Evolutionary conservation across 345 rosid species (phyloP).

Genomic region (Eucalyptus sp.): DNA sequence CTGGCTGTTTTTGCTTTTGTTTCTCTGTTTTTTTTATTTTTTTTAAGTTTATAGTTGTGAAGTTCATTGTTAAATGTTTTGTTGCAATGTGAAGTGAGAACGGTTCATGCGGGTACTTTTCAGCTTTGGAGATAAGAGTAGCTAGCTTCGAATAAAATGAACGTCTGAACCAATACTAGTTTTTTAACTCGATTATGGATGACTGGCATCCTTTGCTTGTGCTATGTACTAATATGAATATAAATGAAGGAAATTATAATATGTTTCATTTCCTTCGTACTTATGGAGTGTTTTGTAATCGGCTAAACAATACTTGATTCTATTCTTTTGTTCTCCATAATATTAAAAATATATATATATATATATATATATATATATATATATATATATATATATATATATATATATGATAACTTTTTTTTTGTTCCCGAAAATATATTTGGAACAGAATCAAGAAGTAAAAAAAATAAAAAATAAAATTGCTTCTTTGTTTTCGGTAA

Average conservation of each 20-base stretch:
- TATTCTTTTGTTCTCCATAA: no score
- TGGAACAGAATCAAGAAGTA: no score
- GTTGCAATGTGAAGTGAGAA: not conserved
- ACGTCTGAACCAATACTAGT: not conserved
- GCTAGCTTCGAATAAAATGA: not conserved
- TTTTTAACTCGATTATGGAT: rapidly evolving
- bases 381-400: no score
- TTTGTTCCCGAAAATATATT: rapidly evolving
- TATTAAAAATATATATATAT: no score
- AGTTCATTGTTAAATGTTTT: not conserved
- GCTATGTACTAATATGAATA: not conserved
- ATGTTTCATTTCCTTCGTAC: no score
- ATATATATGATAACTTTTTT: no score
- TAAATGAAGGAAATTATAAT: not conserved
- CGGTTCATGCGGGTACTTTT: not conserved
- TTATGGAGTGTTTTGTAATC: rapidly evolving
- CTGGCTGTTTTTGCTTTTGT: not conserved
- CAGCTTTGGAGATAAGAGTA: not conserved
- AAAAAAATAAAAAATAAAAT: no score
- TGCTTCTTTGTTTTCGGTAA: rapidly evolving
- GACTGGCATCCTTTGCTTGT: not conserved
- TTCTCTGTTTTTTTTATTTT: rapidly evolving
- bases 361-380: no score
- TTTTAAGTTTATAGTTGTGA: not conserved
- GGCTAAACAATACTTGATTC: rapidly evolving